A percentile compares a stretch with the other conserved stretches of the same genome.
Evolutionary conservation across 306 rosid species (phyloP).

Genomic region (Prosopis cineraria): DNA sequence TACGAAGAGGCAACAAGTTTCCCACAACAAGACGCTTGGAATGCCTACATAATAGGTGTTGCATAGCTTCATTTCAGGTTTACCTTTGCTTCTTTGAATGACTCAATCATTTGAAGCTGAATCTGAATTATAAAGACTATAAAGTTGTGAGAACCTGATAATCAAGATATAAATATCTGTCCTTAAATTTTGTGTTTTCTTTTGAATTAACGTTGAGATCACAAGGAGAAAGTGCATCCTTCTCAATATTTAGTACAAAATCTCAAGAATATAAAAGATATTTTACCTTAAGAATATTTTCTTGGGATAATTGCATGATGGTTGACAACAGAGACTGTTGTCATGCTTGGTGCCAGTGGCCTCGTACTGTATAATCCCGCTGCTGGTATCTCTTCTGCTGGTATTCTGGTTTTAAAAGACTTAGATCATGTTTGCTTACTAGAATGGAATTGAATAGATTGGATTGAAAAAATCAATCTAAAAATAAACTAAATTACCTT

Average conservation of each 20-base stretch:
- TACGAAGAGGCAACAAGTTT: slow-evolving; percentile 78
- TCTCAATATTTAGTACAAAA: slow-evolving; percentile 28
- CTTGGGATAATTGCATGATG: not conserved
- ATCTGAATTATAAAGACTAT: not conserved
- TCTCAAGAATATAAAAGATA: slow-evolving; percentile 3
- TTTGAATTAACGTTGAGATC: slow-evolving; percentile 28
- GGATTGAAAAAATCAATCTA: too few relatives aligned
- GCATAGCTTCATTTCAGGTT: slow-evolving; percentile 42
- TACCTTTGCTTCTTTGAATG: not conserved
- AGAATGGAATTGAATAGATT: too few relatives aligned
- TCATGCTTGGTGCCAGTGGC: not conserved
- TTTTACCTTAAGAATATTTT: not conserved
- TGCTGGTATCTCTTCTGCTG: not conserved
- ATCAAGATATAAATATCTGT: not conserved
- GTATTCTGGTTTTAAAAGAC: not conserved
- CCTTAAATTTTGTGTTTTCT: not conserved
- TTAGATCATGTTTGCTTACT: too few relatives aligned
- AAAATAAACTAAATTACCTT: too few relatives aligned
- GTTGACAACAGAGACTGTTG: not conserved
- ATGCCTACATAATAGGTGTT: slow-evolving; percentile 88
- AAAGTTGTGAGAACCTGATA: not conserved
- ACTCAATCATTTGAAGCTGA: not conserved
- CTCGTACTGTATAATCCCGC: not conserved
- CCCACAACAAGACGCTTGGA: slow-evolving; percentile 85
- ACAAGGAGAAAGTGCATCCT: slow-evolving; percentile 18